A percentile compares a stretch with the other conserved stretches of the same genome.
Conservation (phyloP, 2,329 filamentous ascomycete genomes). For the Neocucurbitaria cava region DNA sequence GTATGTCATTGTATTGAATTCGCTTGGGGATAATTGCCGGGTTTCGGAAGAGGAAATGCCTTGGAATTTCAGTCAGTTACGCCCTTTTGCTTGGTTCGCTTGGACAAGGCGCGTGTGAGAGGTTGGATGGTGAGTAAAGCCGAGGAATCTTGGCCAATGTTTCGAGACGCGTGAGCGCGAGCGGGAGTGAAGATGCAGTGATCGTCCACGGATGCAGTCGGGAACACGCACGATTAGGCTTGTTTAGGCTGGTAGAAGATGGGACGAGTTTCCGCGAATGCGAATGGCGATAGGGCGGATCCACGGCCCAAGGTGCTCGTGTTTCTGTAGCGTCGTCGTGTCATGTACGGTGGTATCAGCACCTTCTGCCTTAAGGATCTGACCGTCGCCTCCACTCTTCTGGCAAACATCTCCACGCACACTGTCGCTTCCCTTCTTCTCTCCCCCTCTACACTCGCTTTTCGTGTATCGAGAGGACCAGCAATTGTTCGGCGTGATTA, state of each 20-base stretch:
- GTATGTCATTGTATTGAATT: too few species aligned
- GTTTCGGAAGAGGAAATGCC: not conserved
- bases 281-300: constrained; percentile 11
- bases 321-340: constrained; percentile 18
- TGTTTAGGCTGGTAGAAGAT: not conserved
- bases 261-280: not conserved
- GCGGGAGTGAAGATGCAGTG: too few species aligned
- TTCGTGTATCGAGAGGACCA: not conserved
- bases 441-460: not conserved
- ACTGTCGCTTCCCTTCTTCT: not conserved
- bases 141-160: not conserved
- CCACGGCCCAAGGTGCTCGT: constrained; percentile 13
- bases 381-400: not conserved
- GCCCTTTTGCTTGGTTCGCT: too few species aligned
- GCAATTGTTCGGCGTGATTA: not conserved
- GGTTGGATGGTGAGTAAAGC: not conserved
- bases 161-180: not conserved
- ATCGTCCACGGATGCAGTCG: constrained; percentile 11
- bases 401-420: not conserved
- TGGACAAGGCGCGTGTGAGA: not conserved
- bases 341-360: constrained; percentile 18
- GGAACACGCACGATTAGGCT: constrained; percentile 4
- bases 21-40: not conserved
- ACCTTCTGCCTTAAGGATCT: constrained; percentile 22
- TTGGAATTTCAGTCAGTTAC: too few species aligned